Evolutionary conservation across 306 rosid genomes (phyloP).

Genomic region (Cyamopsis tetragonoloba): DNA sequence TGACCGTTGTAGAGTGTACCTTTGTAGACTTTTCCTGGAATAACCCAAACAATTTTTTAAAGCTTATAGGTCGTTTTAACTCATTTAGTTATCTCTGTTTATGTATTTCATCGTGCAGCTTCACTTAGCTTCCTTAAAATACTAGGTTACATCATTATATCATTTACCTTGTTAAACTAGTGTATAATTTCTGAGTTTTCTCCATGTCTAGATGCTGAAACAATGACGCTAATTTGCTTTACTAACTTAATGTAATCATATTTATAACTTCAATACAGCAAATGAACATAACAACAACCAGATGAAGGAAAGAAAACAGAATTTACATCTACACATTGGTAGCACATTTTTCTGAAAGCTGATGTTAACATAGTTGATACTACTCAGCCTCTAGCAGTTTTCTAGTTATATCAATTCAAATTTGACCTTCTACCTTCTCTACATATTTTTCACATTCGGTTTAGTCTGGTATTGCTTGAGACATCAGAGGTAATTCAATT

Average conservation of each 20-base stretch:
- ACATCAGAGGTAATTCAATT: background rate
- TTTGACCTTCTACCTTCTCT: background rate
- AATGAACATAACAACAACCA: background rate
- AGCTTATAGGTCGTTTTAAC: background rate
- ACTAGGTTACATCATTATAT: background rate
- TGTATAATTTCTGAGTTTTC: background rate
- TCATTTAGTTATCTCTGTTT: background rate
- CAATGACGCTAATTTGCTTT: background rate
- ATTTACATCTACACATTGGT: background rate
- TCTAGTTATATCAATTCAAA: background rate
- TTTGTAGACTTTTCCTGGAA: conserved; percentile 55
- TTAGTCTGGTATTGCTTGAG: background rate
- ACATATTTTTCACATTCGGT: background rate
- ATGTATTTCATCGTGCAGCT: background rate
- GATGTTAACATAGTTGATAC: background rate
- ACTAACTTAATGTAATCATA: background rate
- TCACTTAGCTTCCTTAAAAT: background rate
- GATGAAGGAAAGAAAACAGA: background rate
- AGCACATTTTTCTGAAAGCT: background rate
- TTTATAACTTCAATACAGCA: background rate
- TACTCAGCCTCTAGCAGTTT: background rate
- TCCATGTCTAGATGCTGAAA: background rate
- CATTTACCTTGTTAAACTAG: background rate
- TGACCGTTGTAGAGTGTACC: conserved; percentile 51
- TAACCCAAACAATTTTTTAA: background rate